Evolutionary conservation across 1,139 yeast genomes (phyloP).

Genomic region (Yamadazyma aaseri): DNA sequence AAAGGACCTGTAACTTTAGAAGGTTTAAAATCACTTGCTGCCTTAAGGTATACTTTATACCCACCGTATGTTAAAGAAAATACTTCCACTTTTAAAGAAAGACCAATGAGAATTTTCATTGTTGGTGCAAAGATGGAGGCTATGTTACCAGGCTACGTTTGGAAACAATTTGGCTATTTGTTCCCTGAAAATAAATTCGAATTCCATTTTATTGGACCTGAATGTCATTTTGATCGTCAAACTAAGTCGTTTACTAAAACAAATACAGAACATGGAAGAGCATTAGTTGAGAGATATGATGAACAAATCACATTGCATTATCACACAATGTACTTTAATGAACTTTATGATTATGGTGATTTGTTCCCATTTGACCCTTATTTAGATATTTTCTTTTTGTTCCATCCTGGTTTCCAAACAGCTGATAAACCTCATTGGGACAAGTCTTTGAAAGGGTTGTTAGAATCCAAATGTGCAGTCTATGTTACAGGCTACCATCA

Average conservation of each 20-base stretch:
- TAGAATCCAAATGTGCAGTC: slow-evolving; percentile 90
- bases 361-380: slow-evolving; percentile 98
- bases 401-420: slow-evolving; percentile 93
- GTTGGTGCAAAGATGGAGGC: slow-evolving; percentile 93
- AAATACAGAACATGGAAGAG: slow-evolving; percentile 48
- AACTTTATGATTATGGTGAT: slow-evolving; percentile 85
- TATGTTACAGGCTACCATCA: slow-evolving; percentile 89
- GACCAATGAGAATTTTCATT: slow-evolving; percentile 86
- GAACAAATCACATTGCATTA: slow-evolving; percentile 72
- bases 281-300: slow-evolving; percentile 73
- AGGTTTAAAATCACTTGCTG: slow-evolving; percentile 90
- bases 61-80: slow-evolving; percentile 59
- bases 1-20: slow-evolving; percentile 88
- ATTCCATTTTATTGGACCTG: slow-evolving; percentile 92
- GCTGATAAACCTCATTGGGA: slow-evolving; percentile 83
- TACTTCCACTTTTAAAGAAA: slow-evolving; percentile 59
- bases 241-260: slow-evolving; percentile 37
- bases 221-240: slow-evolving; percentile 69
- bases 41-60: slow-evolving; percentile 83
- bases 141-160: slow-evolving; percentile 89
- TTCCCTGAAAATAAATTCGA: slow-evolving; percentile 84
- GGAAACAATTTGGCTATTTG: slow-evolving; percentile 89
- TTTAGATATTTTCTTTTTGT: slow-evolving; percentile 83
- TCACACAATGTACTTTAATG: slow-evolving; percentile 90
- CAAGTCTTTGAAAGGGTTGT: slow-evolving; percentile 76